phyloP scores from a whole-genome alignment of 2,329 filamentous ascomycete species.

The Cordyceps pruinosa region DNA sequence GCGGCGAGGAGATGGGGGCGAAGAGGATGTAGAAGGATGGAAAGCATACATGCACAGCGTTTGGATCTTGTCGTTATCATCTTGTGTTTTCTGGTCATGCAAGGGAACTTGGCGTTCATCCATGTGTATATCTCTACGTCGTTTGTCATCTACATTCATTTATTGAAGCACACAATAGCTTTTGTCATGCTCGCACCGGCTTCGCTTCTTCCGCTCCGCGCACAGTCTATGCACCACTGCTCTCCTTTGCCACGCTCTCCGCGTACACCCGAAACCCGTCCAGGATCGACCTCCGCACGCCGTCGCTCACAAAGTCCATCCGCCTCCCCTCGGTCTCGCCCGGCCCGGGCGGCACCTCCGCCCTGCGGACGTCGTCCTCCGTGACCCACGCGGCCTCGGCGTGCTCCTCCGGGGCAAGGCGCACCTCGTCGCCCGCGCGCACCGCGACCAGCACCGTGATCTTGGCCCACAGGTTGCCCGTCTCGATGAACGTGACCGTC shows the following conservation, averaged over 20 bases:
- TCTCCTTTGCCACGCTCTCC: not conserved
- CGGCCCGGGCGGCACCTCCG: slow-evolving; percentile 8
- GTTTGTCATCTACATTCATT: not conserved
- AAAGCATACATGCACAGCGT: slow-evolving; percentile 3
- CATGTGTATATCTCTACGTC: not conserved
- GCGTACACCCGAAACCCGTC: slow-evolving; percentile 25
- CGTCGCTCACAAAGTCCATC: slow-evolving; percentile 27
- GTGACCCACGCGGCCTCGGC: slow-evolving; percentile 32
- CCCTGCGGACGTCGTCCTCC: slow-evolving; percentile 26
- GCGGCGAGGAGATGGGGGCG: slow-evolving; percentile 61
- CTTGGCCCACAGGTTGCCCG: slow-evolving; percentile 24
- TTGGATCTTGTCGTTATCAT: slow-evolving; percentile 14
- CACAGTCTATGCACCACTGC: too few relatives aligned
- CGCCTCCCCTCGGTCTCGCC: slow-evolving; percentile 20
- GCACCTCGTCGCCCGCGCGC: slow-evolving; percentile 12
- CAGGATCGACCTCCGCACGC: slow-evolving; percentile 25
- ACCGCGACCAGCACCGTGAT: slow-evolving; percentile 24
- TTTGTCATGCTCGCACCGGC: not conserved
- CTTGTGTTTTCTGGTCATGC: not conserved
- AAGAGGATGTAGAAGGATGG: slow-evolving; percentile 46
- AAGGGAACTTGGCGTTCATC: not conserved
- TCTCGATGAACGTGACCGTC: slow-evolving; percentile 19
- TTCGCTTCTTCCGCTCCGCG: not conserved
- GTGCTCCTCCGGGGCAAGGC: slow-evolving; percentile 26
- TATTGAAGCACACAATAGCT: slow-evolving; percentile 5